These are phyloP conservation scores for Saccharomycopsis sp. DNA, from an alignment of 805 yeast species.

Conservation along the genomic window DNA sequence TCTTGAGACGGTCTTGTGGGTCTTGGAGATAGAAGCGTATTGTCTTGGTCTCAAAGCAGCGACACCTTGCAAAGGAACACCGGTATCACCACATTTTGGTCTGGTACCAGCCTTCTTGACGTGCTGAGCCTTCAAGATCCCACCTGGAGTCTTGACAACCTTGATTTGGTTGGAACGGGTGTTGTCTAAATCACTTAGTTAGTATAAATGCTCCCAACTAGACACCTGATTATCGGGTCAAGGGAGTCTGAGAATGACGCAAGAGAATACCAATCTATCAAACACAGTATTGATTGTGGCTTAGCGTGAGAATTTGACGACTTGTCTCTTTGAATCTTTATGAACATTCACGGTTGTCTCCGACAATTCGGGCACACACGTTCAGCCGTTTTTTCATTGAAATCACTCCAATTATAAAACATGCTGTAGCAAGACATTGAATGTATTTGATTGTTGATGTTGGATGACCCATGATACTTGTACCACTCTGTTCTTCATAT, in stretches of 20 bases:
- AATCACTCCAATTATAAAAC: no score
- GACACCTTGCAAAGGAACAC: conserved; percentile 76
- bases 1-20: conserved; percentile 98
- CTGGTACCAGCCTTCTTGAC: conserved; percentile 84
- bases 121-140: conserved; percentile 97
- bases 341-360: no score
- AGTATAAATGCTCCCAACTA: conserved; percentile 21
- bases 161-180: conserved; percentile 99
- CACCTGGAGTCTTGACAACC: conserved; percentile 99
- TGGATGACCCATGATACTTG: no score
- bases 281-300: no score
- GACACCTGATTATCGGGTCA: conserved; percentile 23
- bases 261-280: background rate
- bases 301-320: no score
- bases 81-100: conserved; percentile 88
- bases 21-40: conserved; percentile 91
- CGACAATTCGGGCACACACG: no score
- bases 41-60: conserved; percentile 97
- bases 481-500: no score
- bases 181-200: conserved; percentile 69
- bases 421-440: no score
- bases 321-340: no score
- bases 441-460: no score
- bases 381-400: no score
- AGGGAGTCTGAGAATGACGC: background rate